A percentile compares a stretch with the other conserved stretches of the same genome.
phyloP scores from a whole-genome alignment of 768 basidiomycete species.

The Auricularia heimuer region DNA sequence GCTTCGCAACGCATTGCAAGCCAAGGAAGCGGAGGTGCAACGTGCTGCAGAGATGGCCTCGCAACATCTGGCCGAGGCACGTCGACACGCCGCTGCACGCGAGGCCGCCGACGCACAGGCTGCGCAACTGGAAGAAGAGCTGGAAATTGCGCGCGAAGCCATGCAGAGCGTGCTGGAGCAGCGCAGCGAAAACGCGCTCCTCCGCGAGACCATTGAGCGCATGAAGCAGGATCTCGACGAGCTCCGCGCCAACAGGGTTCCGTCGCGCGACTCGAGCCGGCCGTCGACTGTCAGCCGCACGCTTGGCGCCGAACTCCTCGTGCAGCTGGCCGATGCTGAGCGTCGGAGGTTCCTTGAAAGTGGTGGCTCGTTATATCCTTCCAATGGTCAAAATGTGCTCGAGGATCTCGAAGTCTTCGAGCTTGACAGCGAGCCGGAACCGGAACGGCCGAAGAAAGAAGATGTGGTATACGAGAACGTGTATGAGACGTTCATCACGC shows the following conservation, averaged over 20 bases:
- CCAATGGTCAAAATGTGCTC: conserved; percentile 24
- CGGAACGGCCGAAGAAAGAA: conserved; percentile 40
- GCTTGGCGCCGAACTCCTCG: conserved; percentile 62
- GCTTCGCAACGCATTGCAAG: conserved; percentile 62
- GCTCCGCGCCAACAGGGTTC: conserved; percentile 40
- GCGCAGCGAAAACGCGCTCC: conserved; percentile 84
- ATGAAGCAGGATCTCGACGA: conserved; percentile 93
- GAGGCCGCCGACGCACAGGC: conserved; percentile 66
- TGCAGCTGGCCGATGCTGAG: conserved; percentile 25
- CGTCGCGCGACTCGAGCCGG: background rate
- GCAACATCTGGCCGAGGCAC: conserved; percentile 54
- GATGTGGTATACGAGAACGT: conserved; percentile 42
- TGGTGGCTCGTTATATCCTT: background rate
- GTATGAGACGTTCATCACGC: conserved; percentile 73
- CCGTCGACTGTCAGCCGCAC: conserved; percentile 52
- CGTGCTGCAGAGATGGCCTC: conserved; percentile 48
- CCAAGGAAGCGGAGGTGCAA: conserved; percentile 65
- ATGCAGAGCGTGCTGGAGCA: conserved; percentile 76
- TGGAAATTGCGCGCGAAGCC: conserved; percentile 58
- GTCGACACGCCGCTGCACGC: conserved; percentile 58
- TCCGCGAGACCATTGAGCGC: conserved; percentile 94
- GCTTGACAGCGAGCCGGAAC: conserved; percentile 21
- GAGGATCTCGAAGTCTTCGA: conserved; percentile 37
- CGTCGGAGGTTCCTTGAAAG: conserved; percentile 22
- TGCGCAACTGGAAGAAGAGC: conserved; percentile 55